Evolutionary conservation across 2,329 filamentous ascomycete species (phyloP).

Genomic region (Phaeosphaeriaceae sp.): DNA sequence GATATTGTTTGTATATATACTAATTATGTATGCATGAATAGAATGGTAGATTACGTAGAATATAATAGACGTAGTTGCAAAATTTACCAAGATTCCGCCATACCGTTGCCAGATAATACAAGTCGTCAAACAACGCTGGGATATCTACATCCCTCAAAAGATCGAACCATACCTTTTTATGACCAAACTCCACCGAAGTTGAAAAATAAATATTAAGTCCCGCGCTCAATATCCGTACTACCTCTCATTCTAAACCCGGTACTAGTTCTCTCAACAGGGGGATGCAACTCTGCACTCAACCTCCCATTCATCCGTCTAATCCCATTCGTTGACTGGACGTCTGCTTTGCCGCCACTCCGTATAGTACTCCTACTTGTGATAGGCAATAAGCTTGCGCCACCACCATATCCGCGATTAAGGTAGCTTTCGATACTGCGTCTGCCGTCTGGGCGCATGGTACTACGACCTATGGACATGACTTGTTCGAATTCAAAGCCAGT

Average conservation of each 20-base stretch:
- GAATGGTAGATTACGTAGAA: too few relatives aligned
- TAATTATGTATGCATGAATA: too few relatives aligned
- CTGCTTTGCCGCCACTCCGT: slow-evolving; percentile 20
- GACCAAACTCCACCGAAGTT: too few relatives aligned
- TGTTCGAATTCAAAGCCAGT: slow-evolving; percentile 35
- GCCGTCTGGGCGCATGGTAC: slow-evolving; percentile 26
- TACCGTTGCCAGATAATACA: too few relatives aligned
- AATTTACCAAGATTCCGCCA: too few relatives aligned
- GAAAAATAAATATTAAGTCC: background rate
- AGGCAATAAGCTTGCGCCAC: slow-evolving; percentile 26
- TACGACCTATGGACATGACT: slow-evolving; percentile 34
- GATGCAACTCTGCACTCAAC: slow-evolving; percentile 26
- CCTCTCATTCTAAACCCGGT: slow-evolving; percentile 44
- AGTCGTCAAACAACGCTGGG: too few relatives aligned
- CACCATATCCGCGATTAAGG: slow-evolving; percentile 21
- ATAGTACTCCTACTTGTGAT: slow-evolving; percentile 43
- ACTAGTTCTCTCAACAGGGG: slow-evolving; percentile 34
- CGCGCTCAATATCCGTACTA: slow-evolving; percentile 38
- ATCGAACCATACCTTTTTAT: too few relatives aligned
- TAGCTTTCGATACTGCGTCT: slow-evolving; percentile 39
- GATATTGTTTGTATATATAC: too few relatives aligned
- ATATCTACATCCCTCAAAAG: too few relatives aligned
- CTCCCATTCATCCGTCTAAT: slow-evolving; percentile 15
- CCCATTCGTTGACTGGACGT: slow-evolving; percentile 11
- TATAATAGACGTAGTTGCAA: too few relatives aligned